Conservation (phyloP, 257 asterid genomes). For the Lantana camara region DNA sequence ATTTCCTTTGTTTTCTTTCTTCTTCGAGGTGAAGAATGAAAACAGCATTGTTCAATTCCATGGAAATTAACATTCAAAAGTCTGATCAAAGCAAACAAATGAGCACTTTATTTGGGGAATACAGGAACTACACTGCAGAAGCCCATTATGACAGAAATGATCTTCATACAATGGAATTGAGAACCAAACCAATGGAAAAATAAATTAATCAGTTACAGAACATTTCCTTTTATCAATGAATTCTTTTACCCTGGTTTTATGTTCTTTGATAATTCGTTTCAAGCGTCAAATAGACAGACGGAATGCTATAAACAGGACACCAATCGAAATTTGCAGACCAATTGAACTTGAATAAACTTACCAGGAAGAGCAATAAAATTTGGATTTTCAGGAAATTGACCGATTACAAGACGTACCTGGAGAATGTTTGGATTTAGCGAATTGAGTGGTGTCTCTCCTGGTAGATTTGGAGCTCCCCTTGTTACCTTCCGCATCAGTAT, state of each 20-base stretch:
- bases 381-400: too few relatives aligned
- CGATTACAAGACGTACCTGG: conserved; percentile 43
- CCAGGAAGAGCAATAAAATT: background rate
- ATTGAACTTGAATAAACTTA: background rate
- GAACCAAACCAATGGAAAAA: background rate
- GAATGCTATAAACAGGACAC: too few relatives aligned
- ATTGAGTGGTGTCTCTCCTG: conserved; percentile 20
- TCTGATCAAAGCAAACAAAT: too few relatives aligned
- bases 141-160: too few relatives aligned
- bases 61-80: background rate
- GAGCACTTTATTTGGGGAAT: too few relatives aligned
- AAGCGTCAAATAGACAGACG: background rate
- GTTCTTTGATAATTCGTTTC: background rate
- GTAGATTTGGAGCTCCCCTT: conserved; percentile 29
- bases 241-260: background rate
- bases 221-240: background rate
- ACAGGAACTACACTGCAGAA: too few relatives aligned
- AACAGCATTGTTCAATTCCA: too few relatives aligned
- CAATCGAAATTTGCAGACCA: background rate
- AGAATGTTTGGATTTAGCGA: conserved; percentile 46
- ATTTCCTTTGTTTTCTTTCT: background rate
- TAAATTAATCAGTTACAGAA: too few relatives aligned
- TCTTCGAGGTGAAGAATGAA: background rate
- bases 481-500: conserved; percentile 33
- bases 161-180: background rate